Evolutionary conservation across 345 rosid genomes (phyloP), one percentile per base, ranked within the genome.

Genomic region (Crucihimalaya himalaica): DNA sequence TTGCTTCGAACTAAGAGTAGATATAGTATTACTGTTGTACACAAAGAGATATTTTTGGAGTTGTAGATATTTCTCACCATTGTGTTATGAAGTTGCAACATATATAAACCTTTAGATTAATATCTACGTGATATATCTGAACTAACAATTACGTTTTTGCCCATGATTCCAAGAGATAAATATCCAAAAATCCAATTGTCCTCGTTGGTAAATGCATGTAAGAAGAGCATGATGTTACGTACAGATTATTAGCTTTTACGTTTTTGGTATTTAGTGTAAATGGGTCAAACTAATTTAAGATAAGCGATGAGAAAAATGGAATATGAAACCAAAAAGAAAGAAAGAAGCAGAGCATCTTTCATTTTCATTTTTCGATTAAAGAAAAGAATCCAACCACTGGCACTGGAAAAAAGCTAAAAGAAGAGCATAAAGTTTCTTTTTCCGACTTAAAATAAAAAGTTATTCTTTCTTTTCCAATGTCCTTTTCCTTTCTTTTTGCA

Each of bases 371-470:
- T 75, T 47, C 27, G 53, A 76, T 45, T 53, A 63, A 70, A 70
- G 75, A 25, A 57, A 61, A 61, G 43, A 76, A 76, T 62, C 43
- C 65, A 69, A 76, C 65, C 43, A 68, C 79, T 62, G 59, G 45
- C 74, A 68, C 51, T 42, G 5, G 56, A 53, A 46, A 65, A 52
- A 45, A 11, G 51, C 29, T n/a, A 8, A 68, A 75, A 52, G 59
- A 40, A 68, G 70, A 52, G 70, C 65, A 62, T 75, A 75, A 66
- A 75, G 79, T 61, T 64, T 61, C 40, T 27, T 69, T 68, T 51
- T 53, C 23, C 28, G 7, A 35, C n/a, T 40, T 5, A 14, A 13
- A 25, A 48, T 4, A 27, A 8, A 39, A 0, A 54, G 32, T 20
- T 43, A 53, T 68, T 62, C 70, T 61, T 39, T 50, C 58, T 75